Evolutionary conservation across 2,329 filamentous ascomycete genomes (phyloP), one percentile per base, ranked within the genome.

Genomic region (Akanthomyces uredinophilus): DNA sequence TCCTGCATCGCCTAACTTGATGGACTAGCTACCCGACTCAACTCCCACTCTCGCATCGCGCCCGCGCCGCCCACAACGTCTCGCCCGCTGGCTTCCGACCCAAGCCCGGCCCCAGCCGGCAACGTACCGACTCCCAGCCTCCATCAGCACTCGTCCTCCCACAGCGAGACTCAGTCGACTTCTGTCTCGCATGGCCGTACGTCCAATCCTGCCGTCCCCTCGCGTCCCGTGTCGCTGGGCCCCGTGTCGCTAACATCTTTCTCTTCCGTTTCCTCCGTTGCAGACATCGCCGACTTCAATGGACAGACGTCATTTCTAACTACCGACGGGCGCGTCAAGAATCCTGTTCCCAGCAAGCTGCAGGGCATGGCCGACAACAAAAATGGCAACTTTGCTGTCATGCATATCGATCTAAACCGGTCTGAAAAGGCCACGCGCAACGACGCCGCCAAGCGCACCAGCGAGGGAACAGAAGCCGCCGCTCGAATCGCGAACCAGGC

Each of bases 331-430:
- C 71, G 73, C 37, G 69, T 74, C 54, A 72, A 82, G 62, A 86
- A 86, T 64, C 82, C 84, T 1, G 79, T 87, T 2, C 85, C 86
- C 5, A 85, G 80, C 71, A 87, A 86, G 70, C 75, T 87, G 60
- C 85, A 87, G 69, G 83, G 83, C 64, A 83, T 81, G 66, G 81
- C 82, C 22, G 79, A 82, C 65, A 75, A 77, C 29, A 81, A 79
- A 67, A 83, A 82, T 64, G 85, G 85, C 32, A 86, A 86, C 66
- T 88, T 88, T 70, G 77, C 79, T 51, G 83, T 87, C 46, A 86
- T 88, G 80, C 83, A 86, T 62, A 86, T 88, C 76, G 79, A 81
- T 39, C 75, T 83, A 29, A 68, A 74, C 61, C 77, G 73, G 69
- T 73, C 75, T 64, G 77, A 80, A 62, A 77, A 79, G 44, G 74